A percentile compares a stretch with the other conserved stretches of the same genome.
phyloP scores from a whole-genome alignment of 805 yeast genomes.

The Metschnikowia corniflorae region DNA sequence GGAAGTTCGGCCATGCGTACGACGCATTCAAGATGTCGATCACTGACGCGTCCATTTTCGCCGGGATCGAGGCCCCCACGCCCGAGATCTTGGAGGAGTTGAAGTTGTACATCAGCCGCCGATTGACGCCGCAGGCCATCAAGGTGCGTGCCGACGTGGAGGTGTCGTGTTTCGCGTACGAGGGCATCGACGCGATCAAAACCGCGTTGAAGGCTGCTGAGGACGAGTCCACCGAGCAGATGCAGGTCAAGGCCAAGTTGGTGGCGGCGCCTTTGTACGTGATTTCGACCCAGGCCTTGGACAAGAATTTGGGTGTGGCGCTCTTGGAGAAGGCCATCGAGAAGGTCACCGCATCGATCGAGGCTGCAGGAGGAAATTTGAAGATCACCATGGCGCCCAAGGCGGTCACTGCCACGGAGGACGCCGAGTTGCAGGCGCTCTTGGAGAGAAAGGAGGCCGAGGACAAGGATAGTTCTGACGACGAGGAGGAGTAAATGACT shows the following conservation, averaged over 20 bases:
- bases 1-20: constrained; percentile 93
- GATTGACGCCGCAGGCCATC: constrained; percentile 96
- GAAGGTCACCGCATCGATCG: constrained; percentile 66
- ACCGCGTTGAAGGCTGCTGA: constrained; percentile 86
- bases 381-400: constrained; percentile 97
- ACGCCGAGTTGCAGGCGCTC: constrained; percentile 93
- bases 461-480: constrained; percentile 79
- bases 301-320: constrained; percentile 84
- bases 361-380: constrained; percentile 76
- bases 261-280: constrained; percentile 98
- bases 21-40: constrained; percentile 96
- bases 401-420: constrained; percentile 98
- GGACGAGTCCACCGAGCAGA: constrained; percentile 71
- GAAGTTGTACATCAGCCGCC: constrained; percentile 80
- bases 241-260: constrained; percentile 87
- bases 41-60: constrained; percentile 86
- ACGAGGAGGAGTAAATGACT: constrained; percentile 63
- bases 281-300: constrained; percentile 86
- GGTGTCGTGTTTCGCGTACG: constrained; percentile 94
- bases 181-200: constrained; percentile 97
- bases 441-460: constrained; percentile 91
- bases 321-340: constrained; percentile 75
- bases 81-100: constrained; percentile 78
- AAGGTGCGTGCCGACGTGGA: constrained; percentile 98
- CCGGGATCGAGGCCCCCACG: constrained; percentile 68